A percentile compares a stretch with the other conserved stretches of the same genome.
phyloP scores from a whole-genome alignment of 495 filamentous ascomycete genomes.

The Penicillium longicatenatum region DNA sequence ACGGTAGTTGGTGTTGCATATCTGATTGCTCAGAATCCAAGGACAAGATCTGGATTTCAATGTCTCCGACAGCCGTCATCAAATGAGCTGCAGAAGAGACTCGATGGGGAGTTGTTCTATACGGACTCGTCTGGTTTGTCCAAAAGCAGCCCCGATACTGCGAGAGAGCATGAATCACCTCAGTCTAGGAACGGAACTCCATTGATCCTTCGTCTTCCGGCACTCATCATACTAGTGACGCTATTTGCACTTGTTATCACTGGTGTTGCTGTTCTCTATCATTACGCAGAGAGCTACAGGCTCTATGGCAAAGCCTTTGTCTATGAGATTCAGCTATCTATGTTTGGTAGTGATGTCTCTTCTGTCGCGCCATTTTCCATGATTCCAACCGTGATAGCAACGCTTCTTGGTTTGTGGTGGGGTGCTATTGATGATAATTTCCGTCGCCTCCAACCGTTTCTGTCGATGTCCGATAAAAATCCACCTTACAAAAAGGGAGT shows the following conservation, averaged over 20 bases:
- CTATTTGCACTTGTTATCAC: conserved; percentile 20
- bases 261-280: conserved; percentile 30
- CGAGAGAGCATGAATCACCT: not conserved
- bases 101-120: conserved; percentile 8
- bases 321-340: conserved; percentile 28
- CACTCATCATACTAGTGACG: conserved; percentile 18
- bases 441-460: conserved; percentile 35
- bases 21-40: conserved; percentile 12
- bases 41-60: conserved; percentile 7
- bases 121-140: conserved; percentile 18
- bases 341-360: conserved; percentile 21
- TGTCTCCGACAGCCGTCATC: conserved; percentile 14
- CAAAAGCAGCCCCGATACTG: not conserved
- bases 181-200: conserved; percentile 24
- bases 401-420: conserved; percentile 40
- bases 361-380: conserved; percentile 35
- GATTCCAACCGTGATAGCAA: conserved; percentile 34
- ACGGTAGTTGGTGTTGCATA: conserved; percentile 7
- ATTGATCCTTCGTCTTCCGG: conserved; percentile 23
- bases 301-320: conserved; percentile 40
- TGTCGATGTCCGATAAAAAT: conserved; percentile 29
- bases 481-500: too few relatives aligned
- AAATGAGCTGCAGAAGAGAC: conserved; percentile 12
- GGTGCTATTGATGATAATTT: conserved; percentile 36
- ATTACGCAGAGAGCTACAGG: conserved; percentile 17